Evolutionary conservation across 2,329 filamentous ascomycete species (phyloP).

Genomic region (Nakataea oryzae): DNA sequence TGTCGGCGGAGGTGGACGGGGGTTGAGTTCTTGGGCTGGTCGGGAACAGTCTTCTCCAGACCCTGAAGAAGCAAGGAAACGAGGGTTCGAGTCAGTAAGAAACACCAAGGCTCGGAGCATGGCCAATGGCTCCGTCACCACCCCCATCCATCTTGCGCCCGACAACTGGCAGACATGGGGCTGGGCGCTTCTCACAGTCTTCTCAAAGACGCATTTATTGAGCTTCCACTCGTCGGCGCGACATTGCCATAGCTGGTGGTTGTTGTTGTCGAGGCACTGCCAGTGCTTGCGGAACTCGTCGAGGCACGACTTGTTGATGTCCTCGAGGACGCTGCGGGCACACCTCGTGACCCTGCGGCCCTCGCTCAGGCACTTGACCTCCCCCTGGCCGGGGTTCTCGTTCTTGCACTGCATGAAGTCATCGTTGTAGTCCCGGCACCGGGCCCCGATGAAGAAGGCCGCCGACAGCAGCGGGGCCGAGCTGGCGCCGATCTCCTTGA

Average conservation of each 20-base stretch:
- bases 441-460: conserved; percentile 91
- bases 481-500: conserved; percentile 85
- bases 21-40: conserved; percentile 56
- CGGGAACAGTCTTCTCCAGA: conserved; percentile 71
- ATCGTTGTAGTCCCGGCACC: conserved; percentile 93
- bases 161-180: too few relatives aligned
- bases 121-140: conserved; percentile 23
- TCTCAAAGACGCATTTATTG: conserved; percentile 93
- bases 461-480: conserved; percentile 88
- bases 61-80: conserved; percentile 39
- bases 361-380: conserved; percentile 92
- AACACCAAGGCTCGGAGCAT: neutral
- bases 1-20: conserved; percentile 64
- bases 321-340: conserved; percentile 90
- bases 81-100: neutral
- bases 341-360: conserved; percentile 93
- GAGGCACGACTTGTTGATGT: conserved; percentile 92
- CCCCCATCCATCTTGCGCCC: too few relatives aligned
- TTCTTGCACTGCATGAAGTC: conserved; percentile 99
- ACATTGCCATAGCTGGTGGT: conserved; percentile 97
- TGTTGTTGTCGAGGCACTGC: conserved; percentile 93
- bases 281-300: conserved; percentile 88
- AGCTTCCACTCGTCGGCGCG: conserved; percentile 77
- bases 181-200: conserved; percentile 53
- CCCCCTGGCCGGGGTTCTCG: conserved; percentile 80